Percentiles rank a stretch among this genome's conserved stretches.
Conservation (phyloP, 805 yeast species). For the Barnettozyma wickerhamii region DNA sequence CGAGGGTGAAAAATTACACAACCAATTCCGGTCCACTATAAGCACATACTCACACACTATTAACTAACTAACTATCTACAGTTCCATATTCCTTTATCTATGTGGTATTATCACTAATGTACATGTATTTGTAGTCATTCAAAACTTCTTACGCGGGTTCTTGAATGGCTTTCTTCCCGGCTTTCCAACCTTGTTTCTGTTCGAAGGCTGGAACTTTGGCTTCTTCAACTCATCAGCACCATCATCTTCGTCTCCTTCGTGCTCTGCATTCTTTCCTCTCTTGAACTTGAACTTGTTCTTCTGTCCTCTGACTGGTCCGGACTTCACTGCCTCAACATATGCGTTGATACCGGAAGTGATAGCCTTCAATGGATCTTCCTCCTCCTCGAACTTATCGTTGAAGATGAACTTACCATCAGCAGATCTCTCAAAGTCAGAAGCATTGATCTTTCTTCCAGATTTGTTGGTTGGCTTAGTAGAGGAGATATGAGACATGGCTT, state of each 20-base stretch:
- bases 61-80: background rate
- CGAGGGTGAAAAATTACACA: too few species aligned
- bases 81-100: background rate
- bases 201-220: constrained; percentile 16
- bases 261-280: constrained; percentile 50
- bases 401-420: constrained; percentile 65
- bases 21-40: too few species aligned
- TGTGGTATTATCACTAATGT: background rate
- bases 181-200: constrained; percentile 22
- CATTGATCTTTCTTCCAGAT: constrained; percentile 34
- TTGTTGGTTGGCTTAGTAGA: constrained; percentile 72
- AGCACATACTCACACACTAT: too few species aligned
- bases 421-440: constrained; percentile 29
- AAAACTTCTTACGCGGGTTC: constrained; percentile 53
- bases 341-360: constrained; percentile 74
- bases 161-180: constrained; percentile 42
- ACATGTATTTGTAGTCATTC: constrained; percentile 8
- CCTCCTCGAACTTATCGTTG: constrained; percentile 36
- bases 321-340: constrained; percentile 87
- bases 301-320: constrained; percentile 93
- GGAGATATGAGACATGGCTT: constrained; percentile 82
- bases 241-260: constrained; percentile 51
- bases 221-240: constrained; percentile 37
- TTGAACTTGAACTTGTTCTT: constrained; percentile 85
- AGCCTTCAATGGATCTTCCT: constrained; percentile 43